Conservation (phyloP, 192 early-diverging fungal species). For the Coemansia sp. region DNA sequence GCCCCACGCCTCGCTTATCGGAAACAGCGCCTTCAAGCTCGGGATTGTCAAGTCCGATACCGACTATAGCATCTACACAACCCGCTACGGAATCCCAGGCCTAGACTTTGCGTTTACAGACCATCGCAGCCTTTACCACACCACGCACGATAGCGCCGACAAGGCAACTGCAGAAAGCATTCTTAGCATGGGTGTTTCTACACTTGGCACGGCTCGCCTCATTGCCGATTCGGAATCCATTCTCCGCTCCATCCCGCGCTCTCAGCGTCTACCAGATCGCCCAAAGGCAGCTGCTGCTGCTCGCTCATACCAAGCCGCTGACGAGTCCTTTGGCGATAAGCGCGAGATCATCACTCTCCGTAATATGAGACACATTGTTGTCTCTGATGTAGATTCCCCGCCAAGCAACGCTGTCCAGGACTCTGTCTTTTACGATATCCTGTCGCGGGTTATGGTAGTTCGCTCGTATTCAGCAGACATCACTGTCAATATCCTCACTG, state of each 20-base stretch:
- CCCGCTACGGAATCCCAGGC: conserved; percentile 59
- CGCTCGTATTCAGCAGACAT: conserved; percentile 42
- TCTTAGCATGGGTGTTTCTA: conserved; percentile 67
- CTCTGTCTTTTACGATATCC: conserved; percentile 47
- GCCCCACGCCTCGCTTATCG: conserved; percentile 63
- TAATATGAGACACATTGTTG: conserved; percentile 10
- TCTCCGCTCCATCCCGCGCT: conserved; percentile 30
- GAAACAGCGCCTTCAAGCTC: conserved; percentile 63
- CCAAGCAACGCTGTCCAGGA: conserved; percentile 16
- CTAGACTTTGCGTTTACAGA: conserved; percentile 69
- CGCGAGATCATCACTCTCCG: conserved; percentile 9
- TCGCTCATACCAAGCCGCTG: conserved; percentile 12
- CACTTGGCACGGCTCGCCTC: conserved; percentile 48
- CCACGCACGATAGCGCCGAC: conserved; percentile 57
- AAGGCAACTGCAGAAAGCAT: conserved; percentile 57
- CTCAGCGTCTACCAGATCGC: conserved; percentile 26
- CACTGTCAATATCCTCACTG: conserved; percentile 28
- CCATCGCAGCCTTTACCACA: conserved; percentile 66
- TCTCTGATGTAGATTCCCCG: not conserved
- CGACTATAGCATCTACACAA: conserved; percentile 66
- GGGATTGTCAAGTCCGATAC: conserved; percentile 65
- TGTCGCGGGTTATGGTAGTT: conserved; percentile 45
- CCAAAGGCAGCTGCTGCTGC: not conserved
- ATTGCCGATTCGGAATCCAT: conserved; percentile 52
- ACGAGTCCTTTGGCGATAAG: conserved; percentile 20